Evolutionary conservation across 768 basidiomycete species (phyloP).

Genomic region (Russula olivacea): DNA sequence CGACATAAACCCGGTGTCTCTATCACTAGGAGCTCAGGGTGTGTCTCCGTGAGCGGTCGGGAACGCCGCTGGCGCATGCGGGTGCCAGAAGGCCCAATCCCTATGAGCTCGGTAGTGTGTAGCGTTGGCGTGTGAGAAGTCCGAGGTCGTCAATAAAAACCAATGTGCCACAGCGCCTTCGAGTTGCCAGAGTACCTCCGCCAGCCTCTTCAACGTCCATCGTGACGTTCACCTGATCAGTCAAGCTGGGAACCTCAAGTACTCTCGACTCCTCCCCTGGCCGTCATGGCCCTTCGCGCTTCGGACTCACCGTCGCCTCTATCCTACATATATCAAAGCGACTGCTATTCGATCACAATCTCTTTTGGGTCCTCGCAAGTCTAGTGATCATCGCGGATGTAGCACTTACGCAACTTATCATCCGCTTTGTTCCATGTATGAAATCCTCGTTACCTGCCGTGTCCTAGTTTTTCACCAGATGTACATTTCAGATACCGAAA

Average conservation of each 20-base stretch:
- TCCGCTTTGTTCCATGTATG: slow-evolving; percentile 75
- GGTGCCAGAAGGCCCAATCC: slow-evolving; percentile 6
- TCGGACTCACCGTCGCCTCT: slow-evolving; percentile 2
- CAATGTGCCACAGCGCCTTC: too few species aligned
- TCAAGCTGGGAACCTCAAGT: slow-evolving; percentile 13
- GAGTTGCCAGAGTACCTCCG: too few species aligned
- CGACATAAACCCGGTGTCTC: slow-evolving; percentile 39
- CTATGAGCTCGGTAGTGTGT: slow-evolving; percentile 4
- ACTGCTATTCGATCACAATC: slow-evolving; percentile 48
- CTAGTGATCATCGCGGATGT: slow-evolving; percentile 71
- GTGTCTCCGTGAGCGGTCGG: slow-evolving; percentile 35
- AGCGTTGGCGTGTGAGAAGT: background rate
- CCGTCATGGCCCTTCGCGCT: slow-evolving; percentile 1
- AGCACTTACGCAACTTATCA: slow-evolving; percentile 71
- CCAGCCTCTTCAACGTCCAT: too few species aligned
- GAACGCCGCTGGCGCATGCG: slow-evolving; percentile 33
- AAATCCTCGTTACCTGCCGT: slow-evolving; percentile 31
- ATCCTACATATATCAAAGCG: slow-evolving; percentile 7
- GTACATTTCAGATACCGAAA: slow-evolving; percentile 78
- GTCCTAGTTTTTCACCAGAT: slow-evolving; percentile 21
- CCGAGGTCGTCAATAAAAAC: background rate
- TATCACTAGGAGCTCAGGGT: slow-evolving; percentile 50
- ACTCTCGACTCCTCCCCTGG: background rate
- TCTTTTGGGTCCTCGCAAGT: slow-evolving; percentile 62
- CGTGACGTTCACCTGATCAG: too few species aligned